phyloP scores from a whole-genome alignment of 768 basidiomycete genomes.

The Phylloporus sp. region DNA sequence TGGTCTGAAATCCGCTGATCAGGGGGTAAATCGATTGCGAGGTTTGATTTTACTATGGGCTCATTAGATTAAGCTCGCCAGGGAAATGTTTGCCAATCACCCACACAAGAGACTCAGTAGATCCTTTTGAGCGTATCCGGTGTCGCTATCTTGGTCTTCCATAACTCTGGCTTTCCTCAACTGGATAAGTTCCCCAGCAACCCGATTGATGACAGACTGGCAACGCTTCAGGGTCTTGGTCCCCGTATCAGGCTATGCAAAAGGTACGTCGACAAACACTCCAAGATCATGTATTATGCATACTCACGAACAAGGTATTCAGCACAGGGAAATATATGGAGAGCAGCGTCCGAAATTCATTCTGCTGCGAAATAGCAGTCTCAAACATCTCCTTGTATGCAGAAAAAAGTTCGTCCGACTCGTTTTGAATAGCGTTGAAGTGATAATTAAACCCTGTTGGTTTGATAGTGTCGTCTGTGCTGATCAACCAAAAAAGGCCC shows the following conservation, averaged over 20 bases:
- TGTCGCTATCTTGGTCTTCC: slow-evolving; percentile 53
- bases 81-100: slow-evolving; percentile 26
- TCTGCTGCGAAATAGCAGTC: slow-evolving; percentile 57
- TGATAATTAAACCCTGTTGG: slow-evolving; percentile 75
- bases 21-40: slow-evolving; percentile 61
- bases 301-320: slow-evolving; percentile 53
- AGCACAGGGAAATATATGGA: slow-evolving; percentile 58
- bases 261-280: slow-evolving; percentile 1
- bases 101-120: slow-evolving; percentile 71
- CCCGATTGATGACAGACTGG: slow-evolving; percentile 58
- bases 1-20: slow-evolving; percentile 81
- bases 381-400: slow-evolving; percentile 88
- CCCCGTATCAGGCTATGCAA: slow-evolving; percentile 49
- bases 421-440: slow-evolving; percentile 79
- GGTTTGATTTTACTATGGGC: slow-evolving; percentile 74
- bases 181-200: slow-evolving; percentile 72
- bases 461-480: not conserved
- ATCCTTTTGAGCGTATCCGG: slow-evolving; percentile 61
- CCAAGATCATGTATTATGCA: not conserved
- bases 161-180: slow-evolving; percentile 73
- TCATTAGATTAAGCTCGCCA: slow-evolving; percentile 6
- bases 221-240: slow-evolving; percentile 50
- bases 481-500: slow-evolving; percentile 9
- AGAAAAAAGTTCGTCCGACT: slow-evolving; percentile 70
- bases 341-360: slow-evolving; percentile 42